Evolutionary conservation across 1,284 basidiomycete species (phyloP), one percentile per base, ranked within the genome.

Genomic region (Ceratobasidium sp.): DNA sequence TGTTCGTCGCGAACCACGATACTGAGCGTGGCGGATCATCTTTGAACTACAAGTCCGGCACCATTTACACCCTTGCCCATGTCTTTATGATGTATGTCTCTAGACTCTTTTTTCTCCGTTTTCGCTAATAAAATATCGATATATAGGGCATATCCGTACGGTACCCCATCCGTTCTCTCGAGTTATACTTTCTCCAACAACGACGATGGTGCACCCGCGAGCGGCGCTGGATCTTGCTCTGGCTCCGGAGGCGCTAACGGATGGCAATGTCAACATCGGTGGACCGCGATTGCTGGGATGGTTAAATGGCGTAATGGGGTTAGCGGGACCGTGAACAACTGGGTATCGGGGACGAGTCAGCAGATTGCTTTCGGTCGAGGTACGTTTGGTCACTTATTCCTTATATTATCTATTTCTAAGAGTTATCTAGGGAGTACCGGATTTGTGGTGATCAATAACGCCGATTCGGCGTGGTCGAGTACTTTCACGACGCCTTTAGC

Each of bases 1-100:
- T 90, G 15, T 91, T 92, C 76, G 89, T 92, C 2, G 84, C 87
- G 0, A 90, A 92, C 78, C 90, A 92, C 76, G 91, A 92, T 78
- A 91, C 90, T 0, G 91, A 92, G 80, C 82, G 90, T 48, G 90
- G 90, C 76, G 88, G 87, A 1, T 78, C 75, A 45, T 89, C 89
- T 0, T 83, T 91, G 14, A 90, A 87, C 77, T 84, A 84, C 75
- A 87, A 87, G 75, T 91, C 90, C 0, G 85, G 90, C 0, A 87
- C 86, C n/a, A 91, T 87, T 0, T 91, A 91, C 78, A 84, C 86
- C 6, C 84, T 86, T 1, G 90, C 89, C 0, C 86, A 83, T n/a
- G 85, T 92, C 29, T 91, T 91, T 83, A 90, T 89, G 0, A 85
- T 92, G 80, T 83, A 73, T 29, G 81, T 76, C 7, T 64, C 24